Evolutionary conservation across 176 grass and related monocot genomes (phyloP), one percentile per base, ranked within the genome.

Genomic region (Urochloa ruziziensis): DNA sequence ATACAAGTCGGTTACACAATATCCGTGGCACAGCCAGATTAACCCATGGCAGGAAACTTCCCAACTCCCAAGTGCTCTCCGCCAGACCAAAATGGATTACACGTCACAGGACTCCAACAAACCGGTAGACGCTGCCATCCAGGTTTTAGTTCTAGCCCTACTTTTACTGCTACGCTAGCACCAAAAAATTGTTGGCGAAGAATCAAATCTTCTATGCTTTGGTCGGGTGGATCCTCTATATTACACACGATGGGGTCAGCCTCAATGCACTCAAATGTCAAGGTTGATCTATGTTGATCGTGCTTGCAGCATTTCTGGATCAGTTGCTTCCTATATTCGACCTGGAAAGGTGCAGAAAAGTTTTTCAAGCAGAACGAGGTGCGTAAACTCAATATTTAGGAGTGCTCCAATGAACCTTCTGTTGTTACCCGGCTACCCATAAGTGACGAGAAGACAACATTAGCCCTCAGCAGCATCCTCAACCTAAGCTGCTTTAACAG

Each of bases 391-490:
- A 7, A 52, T 49, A 75, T 57, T 2, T 11, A 53, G 23, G 2
- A 67, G 32, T 47, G 32, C n/a, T 34, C 1, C 5, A 12, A 64
- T 35, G 29, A 73, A 70, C 69, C 30, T 71, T 70, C 29, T 7
- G 14, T 46, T 56, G 79, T 92, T 96, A 99, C 96, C 79, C 88
- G 80, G 46, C 74, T 0, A 67, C 93, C 93, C 96, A 99, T 99
- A 63, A 99, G 93, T 49, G 93, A 96, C 13, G 96, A 96, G 80
- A 96, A 96, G 32, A 94, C 93, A 64, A 99, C 76, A 79, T 88
- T 99, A 47, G 97, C 91, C 91, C 77, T 96, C 91, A 2, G 87
- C 97, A 69, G 91, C 93, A 90, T 99, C 93, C 73, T 99, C 93
- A 34, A 99, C 81, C 46, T 77, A 51, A 99, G 89, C 84, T 99